phyloP scores from a whole-genome alignment of 2,329 filamentous ascomycete species.

The Myotisia sp. region DNA sequence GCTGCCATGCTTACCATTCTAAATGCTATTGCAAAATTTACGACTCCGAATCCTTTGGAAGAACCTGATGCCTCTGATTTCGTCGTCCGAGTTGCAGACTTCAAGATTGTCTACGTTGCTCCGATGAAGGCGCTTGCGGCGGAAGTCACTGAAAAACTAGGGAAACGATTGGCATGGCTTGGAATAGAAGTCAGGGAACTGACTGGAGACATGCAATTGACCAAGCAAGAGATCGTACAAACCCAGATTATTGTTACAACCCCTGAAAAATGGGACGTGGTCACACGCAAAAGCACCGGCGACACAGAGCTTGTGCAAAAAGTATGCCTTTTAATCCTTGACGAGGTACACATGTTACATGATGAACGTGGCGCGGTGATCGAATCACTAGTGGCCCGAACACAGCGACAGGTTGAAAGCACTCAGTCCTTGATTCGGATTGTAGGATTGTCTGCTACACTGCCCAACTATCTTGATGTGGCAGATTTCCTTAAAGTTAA shows the following conservation, averaged over 20 bases:
- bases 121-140: conserved; percentile 98
- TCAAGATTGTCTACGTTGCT: conserved; percentile 97
- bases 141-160: conserved; percentile 88
- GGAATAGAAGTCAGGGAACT: conserved; percentile 84
- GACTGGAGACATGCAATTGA: conserved; percentile 97
- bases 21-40: conserved; percentile 77
- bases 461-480: conserved; percentile 94
- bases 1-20: conserved; percentile 93
- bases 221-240: conserved; percentile 85
- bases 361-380: conserved; percentile 93
- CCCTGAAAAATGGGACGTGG: conserved; percentile 98
- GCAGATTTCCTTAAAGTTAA: conserved; percentile 96
- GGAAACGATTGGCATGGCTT: conserved; percentile 83
- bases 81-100: conserved; percentile 67
- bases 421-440: conserved; percentile 96
- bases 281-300: conserved; percentile 90
- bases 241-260: conserved; percentile 98
- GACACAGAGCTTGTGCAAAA: conserved; percentile 97
- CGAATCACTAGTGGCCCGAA: conserved; percentile 88
- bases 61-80: conserved; percentile 62
- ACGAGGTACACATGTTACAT: conserved; percentile 98
- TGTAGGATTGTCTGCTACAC: conserved; percentile 81
- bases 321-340: conserved; percentile 87
- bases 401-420: conserved; percentile 90
- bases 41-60: conserved; percentile 64